Evolutionary conservation across 75 land plant genomes (phyloP).

Genomic region (Picea glauca): DNA sequence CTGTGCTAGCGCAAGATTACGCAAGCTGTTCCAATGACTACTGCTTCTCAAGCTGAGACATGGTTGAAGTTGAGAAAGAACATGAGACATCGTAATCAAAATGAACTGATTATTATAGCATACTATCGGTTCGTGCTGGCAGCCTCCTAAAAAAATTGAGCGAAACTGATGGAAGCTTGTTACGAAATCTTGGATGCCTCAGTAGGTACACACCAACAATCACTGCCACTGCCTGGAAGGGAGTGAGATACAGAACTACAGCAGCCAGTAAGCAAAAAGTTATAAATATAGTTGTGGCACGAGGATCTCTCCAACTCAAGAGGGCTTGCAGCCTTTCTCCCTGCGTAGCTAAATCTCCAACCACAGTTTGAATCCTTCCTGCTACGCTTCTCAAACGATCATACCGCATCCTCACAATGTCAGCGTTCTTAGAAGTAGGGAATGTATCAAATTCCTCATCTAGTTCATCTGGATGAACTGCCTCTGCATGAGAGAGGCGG

Average conservation of each 20-base stretch:
- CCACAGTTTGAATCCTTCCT: constrained; percentile 76
- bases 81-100: constrained; percentile 60
- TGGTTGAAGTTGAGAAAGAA: constrained; percentile 16
- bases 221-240: constrained; percentile 43
- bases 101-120: constrained; percentile 39
- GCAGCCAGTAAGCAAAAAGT: constrained; percentile 56
- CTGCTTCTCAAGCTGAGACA: too few species aligned
- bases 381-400: constrained; percentile 77
- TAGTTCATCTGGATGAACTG: constrained; percentile 24
- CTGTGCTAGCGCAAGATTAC: too few species aligned
- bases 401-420: constrained; percentile 60
- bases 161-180: constrained; percentile 49
- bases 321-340: constrained; percentile 67
- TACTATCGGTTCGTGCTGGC: constrained; percentile 58
- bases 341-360: constrained; percentile 84
- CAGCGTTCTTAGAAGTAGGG: constrained; percentile 33
- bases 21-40: too few species aligned
- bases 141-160: constrained; percentile 66
- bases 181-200: constrained; percentile 63
- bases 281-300: constrained; percentile 64
- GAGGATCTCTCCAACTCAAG: constrained; percentile 79
- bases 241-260: constrained; percentile 49
- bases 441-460: constrained; percentile 37
- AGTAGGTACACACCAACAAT: constrained; percentile 42
- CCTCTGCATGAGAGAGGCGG: constrained; percentile 26